phyloP scores from a whole-genome alignment of 371 early-diverging fungal genomes.

The Actinomucor elegans region DNA sequence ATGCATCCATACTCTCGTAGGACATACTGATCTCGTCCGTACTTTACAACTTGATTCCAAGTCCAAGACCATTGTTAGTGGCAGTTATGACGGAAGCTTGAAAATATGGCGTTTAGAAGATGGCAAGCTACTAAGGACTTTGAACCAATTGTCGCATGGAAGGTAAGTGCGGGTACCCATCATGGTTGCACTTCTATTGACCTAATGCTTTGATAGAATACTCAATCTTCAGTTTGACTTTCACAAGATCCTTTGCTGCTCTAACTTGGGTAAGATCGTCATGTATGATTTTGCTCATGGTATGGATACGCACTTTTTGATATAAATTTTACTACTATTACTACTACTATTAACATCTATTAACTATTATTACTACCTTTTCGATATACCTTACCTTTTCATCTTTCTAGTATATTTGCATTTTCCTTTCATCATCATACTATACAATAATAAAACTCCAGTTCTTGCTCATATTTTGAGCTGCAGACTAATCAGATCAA shows the following conservation, averaged over 20 bases:
- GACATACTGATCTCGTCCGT: conserved; percentile 80
- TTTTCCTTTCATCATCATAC: no score
- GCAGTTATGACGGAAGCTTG: conserved; percentile 83
- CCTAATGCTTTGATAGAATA: conserved; percentile 58
- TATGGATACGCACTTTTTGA: conserved; percentile 62
- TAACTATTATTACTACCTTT: no score
- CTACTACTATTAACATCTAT: no score
- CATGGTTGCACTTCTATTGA: background rate
- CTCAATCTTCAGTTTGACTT: conserved; percentile 86
- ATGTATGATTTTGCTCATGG: conserved; percentile 79
- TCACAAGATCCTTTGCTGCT: conserved; percentile 79
- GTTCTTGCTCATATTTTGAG: no score
- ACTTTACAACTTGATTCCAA: conserved; percentile 58
- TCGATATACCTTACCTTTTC: no score
- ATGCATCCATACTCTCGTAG: conserved; percentile 47
- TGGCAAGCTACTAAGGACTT: conserved; percentile 50
- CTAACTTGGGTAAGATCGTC: conserved; percentile 77
- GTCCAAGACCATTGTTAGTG: conserved; percentile 67
- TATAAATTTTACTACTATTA: no score
- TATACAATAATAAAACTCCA: no score
- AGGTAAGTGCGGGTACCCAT: conserved; percentile 40
- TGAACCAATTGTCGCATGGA: conserved; percentile 60
- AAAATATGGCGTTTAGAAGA: conserved; percentile 78
- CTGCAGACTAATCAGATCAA: no score
- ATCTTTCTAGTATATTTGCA: no score